Evolutionary conservation across 108 stramenopile genomes (phyloP).

Genomic region (Chaetoceros muelleri): DNA sequence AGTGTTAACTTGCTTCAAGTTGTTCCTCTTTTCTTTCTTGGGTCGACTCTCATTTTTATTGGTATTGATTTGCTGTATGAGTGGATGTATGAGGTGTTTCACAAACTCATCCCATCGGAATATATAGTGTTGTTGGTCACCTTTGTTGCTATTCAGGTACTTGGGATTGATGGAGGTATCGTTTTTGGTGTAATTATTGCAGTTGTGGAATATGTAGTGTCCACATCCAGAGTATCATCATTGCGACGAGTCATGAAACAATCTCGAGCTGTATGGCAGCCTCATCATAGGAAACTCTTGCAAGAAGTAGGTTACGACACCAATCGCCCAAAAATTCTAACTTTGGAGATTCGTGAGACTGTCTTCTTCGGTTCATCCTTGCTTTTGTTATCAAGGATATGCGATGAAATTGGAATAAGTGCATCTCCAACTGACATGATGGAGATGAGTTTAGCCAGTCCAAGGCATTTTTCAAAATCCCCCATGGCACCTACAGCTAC

Average conservation of each 20-base stretch:
- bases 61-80: conserved; percentile 88
- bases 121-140: conserved; percentile 74
- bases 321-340: conserved; percentile 44
- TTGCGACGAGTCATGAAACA: conserved; percentile 44
- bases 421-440: conserved; percentile 21
- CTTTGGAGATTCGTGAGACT: conserved; percentile 56
- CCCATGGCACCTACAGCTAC: background rate
- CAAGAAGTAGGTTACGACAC: conserved; percentile 50
- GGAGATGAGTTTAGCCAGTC: conserved; percentile 19
- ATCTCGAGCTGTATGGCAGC: conserved; percentile 65
- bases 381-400: conserved; percentile 39
- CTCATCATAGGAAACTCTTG: conserved; percentile 48
- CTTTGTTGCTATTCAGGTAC: conserved; percentile 67
- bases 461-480: conserved; percentile 20
- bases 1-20: conserved; percentile 66
- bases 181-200: conserved; percentile 67
- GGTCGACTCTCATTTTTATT: conserved; percentile 84
- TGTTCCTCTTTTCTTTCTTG: conserved; percentile 90
- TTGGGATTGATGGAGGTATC: conserved; percentile 87
- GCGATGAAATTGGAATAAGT: conserved; percentile 38
- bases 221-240: conserved; percentile 45
- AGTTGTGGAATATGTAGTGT: conserved; percentile 66
- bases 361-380: conserved; percentile 77
- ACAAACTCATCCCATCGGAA: conserved; percentile 62
- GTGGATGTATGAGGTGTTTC: conserved; percentile 87